phyloP scores from a whole-genome alignment of 768 basidiomycete genomes.

The Amanita pallidorosea region DNA sequence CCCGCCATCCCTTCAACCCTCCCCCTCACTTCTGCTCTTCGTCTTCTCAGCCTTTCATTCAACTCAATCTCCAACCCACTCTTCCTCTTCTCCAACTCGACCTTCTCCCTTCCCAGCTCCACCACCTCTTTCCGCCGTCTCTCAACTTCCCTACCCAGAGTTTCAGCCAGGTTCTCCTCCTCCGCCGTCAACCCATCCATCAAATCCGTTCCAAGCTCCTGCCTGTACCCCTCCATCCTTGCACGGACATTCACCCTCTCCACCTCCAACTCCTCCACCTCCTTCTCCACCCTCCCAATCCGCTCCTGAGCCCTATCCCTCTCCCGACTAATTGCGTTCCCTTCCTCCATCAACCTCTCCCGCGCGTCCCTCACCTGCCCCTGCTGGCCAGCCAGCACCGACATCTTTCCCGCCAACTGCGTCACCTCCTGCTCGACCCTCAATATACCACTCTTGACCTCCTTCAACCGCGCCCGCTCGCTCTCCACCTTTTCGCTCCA shows the following conservation, averaged over 20 bases:
- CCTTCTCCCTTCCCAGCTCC: conserved; percentile 55
- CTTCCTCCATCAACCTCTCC: conserved; percentile 58
- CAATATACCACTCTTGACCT: conserved; percentile 63
- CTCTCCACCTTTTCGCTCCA: conserved; percentile 68
- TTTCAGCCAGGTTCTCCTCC: conserved; percentile 58
- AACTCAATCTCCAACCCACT: conserved; percentile 86
- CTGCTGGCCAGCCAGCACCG: conserved; percentile 59
- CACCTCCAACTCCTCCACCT: conserved; percentile 59
- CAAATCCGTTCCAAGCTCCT: conserved; percentile 69
- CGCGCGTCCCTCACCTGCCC: conserved; percentile 59
- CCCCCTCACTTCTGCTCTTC: conserved; percentile 64
- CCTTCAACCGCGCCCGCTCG: conserved; percentile 52
- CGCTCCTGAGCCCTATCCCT: conserved; percentile 58
- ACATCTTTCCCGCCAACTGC: conserved; percentile 56
- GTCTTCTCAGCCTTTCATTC: conserved; percentile 76
- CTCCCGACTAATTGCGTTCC: conserved; percentile 46
- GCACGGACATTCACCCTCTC: conserved; percentile 55
- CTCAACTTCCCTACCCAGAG: conserved; percentile 69
- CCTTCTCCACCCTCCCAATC: conserved; percentile 51
- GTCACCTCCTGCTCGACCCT: conserved; percentile 84
- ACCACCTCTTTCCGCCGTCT: conserved; percentile 58
- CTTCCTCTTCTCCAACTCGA: conserved; percentile 69
- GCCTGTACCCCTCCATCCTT: conserved; percentile 51
- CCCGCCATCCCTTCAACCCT: conserved; percentile 65
- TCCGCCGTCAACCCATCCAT: conserved; percentile 60